These are phyloP conservation scores for Baeospora myosura DNA, from an alignment of 1,284 basidiomycete species.

Conservation along the genomic window DNA sequence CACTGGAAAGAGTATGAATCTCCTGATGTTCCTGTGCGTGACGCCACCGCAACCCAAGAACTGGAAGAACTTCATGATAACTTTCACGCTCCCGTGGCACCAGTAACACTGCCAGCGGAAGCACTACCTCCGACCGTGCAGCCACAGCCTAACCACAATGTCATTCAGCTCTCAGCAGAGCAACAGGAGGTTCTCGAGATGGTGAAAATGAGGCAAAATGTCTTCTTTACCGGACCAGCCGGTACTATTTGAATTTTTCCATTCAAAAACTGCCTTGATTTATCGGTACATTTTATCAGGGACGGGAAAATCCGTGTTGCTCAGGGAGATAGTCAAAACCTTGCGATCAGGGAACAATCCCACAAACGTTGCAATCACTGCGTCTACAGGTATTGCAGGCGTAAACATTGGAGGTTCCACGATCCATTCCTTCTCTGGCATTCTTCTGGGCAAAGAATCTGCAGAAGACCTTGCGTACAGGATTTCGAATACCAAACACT, in stretches of 20 bases:
- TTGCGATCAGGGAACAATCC: conserved; percentile 46
- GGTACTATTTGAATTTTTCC: conserved; percentile 44
- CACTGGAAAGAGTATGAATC: too few relatives aligned
- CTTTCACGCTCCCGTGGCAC: too few relatives aligned
- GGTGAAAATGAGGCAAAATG: conserved; percentile 61
- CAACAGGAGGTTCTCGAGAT: conserved; percentile 78
- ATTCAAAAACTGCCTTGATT: conserved; percentile 6
- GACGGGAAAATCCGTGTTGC: conserved; percentile 90
- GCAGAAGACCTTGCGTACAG: conserved; percentile 60
- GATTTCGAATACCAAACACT: conserved; percentile 67
- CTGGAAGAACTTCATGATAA: too few relatives aligned
- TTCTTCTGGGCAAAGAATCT: conserved; percentile 75
- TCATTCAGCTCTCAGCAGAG: conserved; percentile 81
- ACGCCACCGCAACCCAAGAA: too few relatives aligned
- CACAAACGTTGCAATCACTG: conserved; percentile 76
- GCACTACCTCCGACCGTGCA: too few relatives aligned
- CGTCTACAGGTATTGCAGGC: conserved; percentile 91
- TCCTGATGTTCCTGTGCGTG: too few relatives aligned
- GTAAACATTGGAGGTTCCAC: conserved; percentile 93
- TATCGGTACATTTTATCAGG: conserved; percentile 37
- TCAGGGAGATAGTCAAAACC: conserved; percentile 81
- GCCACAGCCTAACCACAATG: too few relatives aligned
- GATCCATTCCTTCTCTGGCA: conserved; percentile 88
- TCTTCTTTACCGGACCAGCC: conserved; percentile 98
- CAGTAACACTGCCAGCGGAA: too few relatives aligned